These are phyloP conservation scores for Isoetes engelmannii DNA, from an alignment of 83 land plant genomes.

Conservation along the genomic window DNA sequence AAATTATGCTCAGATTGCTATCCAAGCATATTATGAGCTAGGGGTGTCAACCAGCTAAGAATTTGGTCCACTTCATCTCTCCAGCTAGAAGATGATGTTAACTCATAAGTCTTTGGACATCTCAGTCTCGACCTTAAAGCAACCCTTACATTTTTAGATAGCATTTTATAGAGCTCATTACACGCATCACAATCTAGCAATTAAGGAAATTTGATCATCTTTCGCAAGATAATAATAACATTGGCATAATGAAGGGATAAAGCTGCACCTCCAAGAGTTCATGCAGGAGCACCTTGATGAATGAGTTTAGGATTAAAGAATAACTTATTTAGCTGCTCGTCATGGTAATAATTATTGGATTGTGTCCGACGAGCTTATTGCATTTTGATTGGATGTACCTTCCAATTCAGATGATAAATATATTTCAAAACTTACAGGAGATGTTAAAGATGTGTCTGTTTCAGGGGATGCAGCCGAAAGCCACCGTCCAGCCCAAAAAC, in stretches of 20 bases:
- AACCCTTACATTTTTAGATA: constrained; percentile 63
- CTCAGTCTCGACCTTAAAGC: constrained; percentile 48
- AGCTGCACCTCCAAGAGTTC: constrained; percentile 79
- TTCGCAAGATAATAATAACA: constrained; percentile 71
- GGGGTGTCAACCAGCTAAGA: constrained; percentile 67
- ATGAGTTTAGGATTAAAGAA: constrained; percentile 39
- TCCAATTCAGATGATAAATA: too few species aligned
- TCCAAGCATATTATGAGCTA: constrained; percentile 88
- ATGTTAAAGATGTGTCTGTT: too few species aligned
- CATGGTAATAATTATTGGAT: too few species aligned
- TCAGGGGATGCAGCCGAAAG: too few species aligned
- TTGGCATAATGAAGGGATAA: constrained; percentile 87
- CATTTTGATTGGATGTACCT: too few species aligned
- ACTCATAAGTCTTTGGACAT: neutral
- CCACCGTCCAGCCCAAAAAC: too few species aligned
- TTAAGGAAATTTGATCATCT: constrained; percentile 68
- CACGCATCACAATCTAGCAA: constrained; percentile 73
- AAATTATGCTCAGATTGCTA: constrained; percentile 80
- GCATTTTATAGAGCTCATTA: constrained; percentile 80
- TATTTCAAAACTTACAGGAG: too few species aligned
- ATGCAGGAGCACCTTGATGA: constrained; percentile 48
- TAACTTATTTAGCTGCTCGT: neutral
- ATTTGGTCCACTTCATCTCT: constrained; percentile 56
- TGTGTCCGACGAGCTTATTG: too few species aligned
- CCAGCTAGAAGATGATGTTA: constrained; percentile 39